A percentile compares a stretch with the other conserved stretches of the same genome.
Evolutionary conservation across 2,329 filamentous ascomycete genomes (phyloP).

Genomic region (Ceratocystis eucalypticola): DNA sequence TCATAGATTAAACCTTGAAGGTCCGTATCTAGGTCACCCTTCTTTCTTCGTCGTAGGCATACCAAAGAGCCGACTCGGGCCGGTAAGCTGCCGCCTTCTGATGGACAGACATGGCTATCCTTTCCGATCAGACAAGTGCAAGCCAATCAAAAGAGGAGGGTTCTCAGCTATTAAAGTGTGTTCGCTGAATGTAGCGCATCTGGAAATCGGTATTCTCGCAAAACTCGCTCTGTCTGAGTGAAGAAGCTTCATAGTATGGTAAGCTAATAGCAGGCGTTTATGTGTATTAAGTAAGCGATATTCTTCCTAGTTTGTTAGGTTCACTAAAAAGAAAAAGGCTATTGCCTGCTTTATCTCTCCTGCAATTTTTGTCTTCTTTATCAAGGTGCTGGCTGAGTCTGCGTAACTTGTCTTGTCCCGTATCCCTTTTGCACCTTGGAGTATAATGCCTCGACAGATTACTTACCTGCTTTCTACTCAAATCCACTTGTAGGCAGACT

Average conservation of each 20-base stretch:
- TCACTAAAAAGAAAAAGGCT: too few species aligned
- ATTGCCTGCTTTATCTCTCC: neutral
- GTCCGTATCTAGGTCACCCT: too few species aligned
- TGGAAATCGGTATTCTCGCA: neutral
- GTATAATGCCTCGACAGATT: too few species aligned
- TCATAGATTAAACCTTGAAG: too few species aligned
- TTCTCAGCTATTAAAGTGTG: neutral
- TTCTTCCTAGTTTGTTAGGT: neutral
- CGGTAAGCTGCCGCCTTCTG: too few species aligned
- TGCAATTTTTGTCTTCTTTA: neutral
- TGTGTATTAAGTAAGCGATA: neutral
- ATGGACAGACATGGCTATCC: constrained; percentile 7
- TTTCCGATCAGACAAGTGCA: neutral
- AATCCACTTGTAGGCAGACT: too few species aligned
- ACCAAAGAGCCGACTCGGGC: too few species aligned
- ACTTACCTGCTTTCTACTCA: too few species aligned
- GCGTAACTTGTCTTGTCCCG: too few species aligned
- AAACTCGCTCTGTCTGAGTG: neutral
- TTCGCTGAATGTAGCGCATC: constrained; percentile 9
- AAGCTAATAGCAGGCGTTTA: neutral
- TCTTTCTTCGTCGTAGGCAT: too few species aligned
- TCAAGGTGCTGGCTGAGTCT: too few species aligned
- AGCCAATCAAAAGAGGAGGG: neutral
- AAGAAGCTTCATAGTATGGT: neutral
- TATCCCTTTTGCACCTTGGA: too few species aligned